phyloP scores from a whole-genome alignment of 768 basidiomycete species.

The Exsudoporus frostii region DNA sequence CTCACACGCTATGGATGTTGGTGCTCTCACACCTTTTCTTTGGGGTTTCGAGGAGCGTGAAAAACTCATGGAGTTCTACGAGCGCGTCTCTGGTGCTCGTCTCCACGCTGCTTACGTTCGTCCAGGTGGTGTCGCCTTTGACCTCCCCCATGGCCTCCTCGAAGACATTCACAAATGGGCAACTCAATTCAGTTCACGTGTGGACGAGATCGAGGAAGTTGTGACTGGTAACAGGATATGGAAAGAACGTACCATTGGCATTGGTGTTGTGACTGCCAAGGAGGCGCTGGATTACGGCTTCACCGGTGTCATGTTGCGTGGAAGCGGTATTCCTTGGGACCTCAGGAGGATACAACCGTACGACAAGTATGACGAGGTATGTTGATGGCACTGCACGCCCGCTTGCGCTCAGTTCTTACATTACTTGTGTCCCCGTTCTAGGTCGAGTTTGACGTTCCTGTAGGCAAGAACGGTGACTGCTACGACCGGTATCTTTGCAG shows the following conservation, averaged over 20 bases:
- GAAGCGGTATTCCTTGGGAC: slow-evolving; percentile 94
- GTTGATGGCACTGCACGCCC: slow-evolving; percentile 4
- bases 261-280: slow-evolving; percentile 89
- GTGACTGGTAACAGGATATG: slow-evolving; percentile 97
- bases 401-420: background rate
- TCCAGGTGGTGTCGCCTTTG: slow-evolving; percentile 96
- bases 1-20: slow-evolving; percentile 95
- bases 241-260: slow-evolving; percentile 90
- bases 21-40: slow-evolving; percentile 95
- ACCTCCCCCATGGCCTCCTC: slow-evolving; percentile 96
- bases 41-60: slow-evolving; percentile 99
- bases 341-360: slow-evolving; percentile 89
- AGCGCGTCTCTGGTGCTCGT: slow-evolving; percentile 96
- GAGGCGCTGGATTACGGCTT: slow-evolving; percentile 91
- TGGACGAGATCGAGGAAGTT: slow-evolving; percentile 98
- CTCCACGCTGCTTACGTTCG: slow-evolving; percentile 97
- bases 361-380: slow-evolving; percentile 91
- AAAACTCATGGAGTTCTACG: slow-evolving; percentile 99
- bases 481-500: slow-evolving; percentile 97
- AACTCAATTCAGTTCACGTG: slow-evolving; percentile 84
- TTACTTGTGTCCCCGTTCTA: slow-evolving; percentile 23
- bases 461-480: slow-evolving; percentile 95
- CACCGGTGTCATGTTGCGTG: slow-evolving; percentile 95
- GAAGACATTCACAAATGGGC: slow-evolving; percentile 99
- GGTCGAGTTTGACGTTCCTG: slow-evolving; percentile 98